Evolutionary conservation across 495 filamentous ascomycete species (phyloP), one percentile per base, ranked within the genome.

Genomic region (Penicillium roqueforti): DNA sequence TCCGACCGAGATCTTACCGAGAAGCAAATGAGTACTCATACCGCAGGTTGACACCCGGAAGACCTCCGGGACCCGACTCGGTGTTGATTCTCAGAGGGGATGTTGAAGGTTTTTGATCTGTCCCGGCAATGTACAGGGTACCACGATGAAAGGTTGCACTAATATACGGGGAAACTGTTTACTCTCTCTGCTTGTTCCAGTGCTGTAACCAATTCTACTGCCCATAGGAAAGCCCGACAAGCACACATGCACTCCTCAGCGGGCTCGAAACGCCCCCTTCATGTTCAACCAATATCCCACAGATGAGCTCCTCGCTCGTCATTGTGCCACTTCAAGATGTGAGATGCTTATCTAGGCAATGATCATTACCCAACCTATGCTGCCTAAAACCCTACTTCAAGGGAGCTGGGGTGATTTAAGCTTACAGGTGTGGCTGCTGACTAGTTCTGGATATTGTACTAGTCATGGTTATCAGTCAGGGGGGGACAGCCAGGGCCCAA

Each of bases 241-340:
- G n/a, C 22, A 31, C n/a, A 56, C 47, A 37, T 44, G 39, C 39
- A 37, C 40, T 43, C 31, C 26, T 31, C 34, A 29, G 13, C 25
- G 18, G 34, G 25, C 23, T 52, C 19, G 19, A 52, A 32, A 22
- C 25, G 2, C 36, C 42, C 48, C 43, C 52, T 19, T 44, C 31
- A 59, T 61, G 55, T 58, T 60, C 51, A 62, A 36, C 41, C 29
- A 29, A 51, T 56, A 54, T 61, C 36, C 53, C 45, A 42, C 44
- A 18, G 18, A 47, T 47, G 47, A 46, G 14, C 45, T 52, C 41
- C 19, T 57, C 32, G 46, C 55, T 55, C 55, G 57, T 60, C 62
- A 61, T 61, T 61, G 62, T 68, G 52, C 42, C 25, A 68, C 60
- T 32, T 45, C 61, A 25, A 14, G 11, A 34, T 25, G 44, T n/a